These are phyloP conservation scores for Paxillus involutus DNA, from an alignment of 768 basidiomycete genomes.

Conservation along the genomic window DNA sequence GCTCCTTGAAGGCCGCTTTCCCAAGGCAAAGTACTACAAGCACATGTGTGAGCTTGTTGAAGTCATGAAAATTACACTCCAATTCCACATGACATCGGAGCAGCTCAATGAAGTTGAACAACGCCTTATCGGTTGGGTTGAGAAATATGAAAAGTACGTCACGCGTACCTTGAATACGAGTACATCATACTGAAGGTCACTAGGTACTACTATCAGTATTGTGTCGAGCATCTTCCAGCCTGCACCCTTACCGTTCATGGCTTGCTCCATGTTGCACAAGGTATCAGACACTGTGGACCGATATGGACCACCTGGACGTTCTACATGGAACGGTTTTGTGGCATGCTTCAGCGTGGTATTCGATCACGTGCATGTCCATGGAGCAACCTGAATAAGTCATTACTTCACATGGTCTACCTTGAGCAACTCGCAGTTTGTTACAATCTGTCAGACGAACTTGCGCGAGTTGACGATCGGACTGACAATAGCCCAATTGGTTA, in stretches of 20 bases:
- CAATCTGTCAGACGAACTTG: constrained; percentile 5
- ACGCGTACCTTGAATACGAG: too few relatives aligned
- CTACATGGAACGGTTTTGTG: constrained; percentile 12
- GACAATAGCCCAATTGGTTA: background rate
- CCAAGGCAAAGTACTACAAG: too few relatives aligned
- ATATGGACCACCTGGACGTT: constrained; percentile 20
- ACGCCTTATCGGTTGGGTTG: background rate
- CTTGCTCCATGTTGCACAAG: constrained; percentile 20
- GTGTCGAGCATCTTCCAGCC: constrained; percentile 1
- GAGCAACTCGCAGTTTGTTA: constrained; percentile 6
- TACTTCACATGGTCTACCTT: constrained; percentile 3
- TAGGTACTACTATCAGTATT: constrained; percentile 5
- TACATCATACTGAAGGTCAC: background rate
- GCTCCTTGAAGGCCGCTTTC: background rate
- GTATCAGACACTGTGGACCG: constrained; percentile 15
- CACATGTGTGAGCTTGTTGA: too few relatives aligned
- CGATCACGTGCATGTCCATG: constrained; percentile 13
- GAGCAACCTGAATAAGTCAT: constrained; percentile 10
- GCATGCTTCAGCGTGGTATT: constrained; percentile 8
- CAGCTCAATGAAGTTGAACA: too few relatives aligned
- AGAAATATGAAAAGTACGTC: background rate
- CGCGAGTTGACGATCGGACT: background rate
- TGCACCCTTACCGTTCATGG: constrained; percentile 22
- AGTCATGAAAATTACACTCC: too few relatives aligned
- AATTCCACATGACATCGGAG: too few relatives aligned